These are phyloP conservation scores for Pythium pyrilobum DNA, from an alignment of 352 stramenopile genomes.

Conservation along the genomic window DNA sequence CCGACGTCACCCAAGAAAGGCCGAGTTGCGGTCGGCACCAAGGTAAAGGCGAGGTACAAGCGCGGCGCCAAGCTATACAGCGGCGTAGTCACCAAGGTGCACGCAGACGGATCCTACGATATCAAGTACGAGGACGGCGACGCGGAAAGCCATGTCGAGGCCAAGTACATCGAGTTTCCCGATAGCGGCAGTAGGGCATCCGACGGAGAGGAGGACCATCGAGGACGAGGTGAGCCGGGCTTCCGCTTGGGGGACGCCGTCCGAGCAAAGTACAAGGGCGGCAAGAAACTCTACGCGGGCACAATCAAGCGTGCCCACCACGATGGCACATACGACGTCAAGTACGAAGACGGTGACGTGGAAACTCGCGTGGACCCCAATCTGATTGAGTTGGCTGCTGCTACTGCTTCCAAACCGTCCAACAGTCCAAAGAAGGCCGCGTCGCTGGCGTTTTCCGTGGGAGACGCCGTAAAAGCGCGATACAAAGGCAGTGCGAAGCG, in stretches of 20 bases:
- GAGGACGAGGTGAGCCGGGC: conserved; percentile 1
- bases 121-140: conserved; percentile 68
- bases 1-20: neutral
- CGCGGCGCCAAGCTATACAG: conserved; percentile 36
- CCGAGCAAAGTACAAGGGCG: conserved; percentile 59
- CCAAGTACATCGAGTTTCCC: conserved; percentile 22
- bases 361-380: conserved; percentile 7
- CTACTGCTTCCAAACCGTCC: neutral
- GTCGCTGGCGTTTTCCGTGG: conserved; percentile 5
- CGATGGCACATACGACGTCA: conserved; percentile 66
- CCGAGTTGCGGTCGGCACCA: conserved; percentile 13
- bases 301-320: conserved; percentile 47
- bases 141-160: conserved; percentile 35
- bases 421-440: conserved; percentile 1
- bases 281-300: conserved; percentile 54
- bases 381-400: conserved; percentile 6
- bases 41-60: conserved; percentile 45
- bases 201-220: conserved; percentile 3
- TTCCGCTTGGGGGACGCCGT: conserved; percentile 42
- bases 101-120: conserved; percentile 60
- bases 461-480: conserved; percentile 34
- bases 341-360: conserved; percentile 56
- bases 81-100: conserved; percentile 41
- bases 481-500: conserved; percentile 43
- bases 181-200: neutral